A percentile compares a stretch with the other conserved stretches of the same genome.
These are phyloP conservation scores for Fusarium sp. DNA, from an alignment of 2,329 filamentous ascomycete species.

Conservation along the genomic window DNA sequence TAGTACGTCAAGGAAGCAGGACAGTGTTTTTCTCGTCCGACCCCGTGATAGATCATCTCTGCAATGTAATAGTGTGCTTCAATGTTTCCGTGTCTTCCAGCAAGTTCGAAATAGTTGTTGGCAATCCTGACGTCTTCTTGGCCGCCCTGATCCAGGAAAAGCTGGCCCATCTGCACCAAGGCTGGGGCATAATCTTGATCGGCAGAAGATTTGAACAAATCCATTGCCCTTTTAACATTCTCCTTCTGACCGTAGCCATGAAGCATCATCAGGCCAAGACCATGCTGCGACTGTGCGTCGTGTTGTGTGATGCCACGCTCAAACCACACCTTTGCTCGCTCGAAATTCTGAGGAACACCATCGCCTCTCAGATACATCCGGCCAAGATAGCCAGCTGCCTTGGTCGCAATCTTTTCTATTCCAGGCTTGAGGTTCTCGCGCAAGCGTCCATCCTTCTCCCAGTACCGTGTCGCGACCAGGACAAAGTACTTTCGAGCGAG, in stretches of 20 bases:
- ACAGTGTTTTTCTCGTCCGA: slow-evolving; percentile 85
- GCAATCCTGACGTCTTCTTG: slow-evolving; percentile 79
- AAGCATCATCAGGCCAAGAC: slow-evolving; percentile 85
- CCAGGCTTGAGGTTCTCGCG: slow-evolving; percentile 76
- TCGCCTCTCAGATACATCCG: slow-evolving; percentile 92
- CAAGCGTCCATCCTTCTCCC: slow-evolving; percentile 81
- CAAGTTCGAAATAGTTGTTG: slow-evolving; percentile 88
- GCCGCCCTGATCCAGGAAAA: slow-evolving; percentile 87
- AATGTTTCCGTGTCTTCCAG: slow-evolving; percentile 83
- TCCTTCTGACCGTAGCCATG: slow-evolving; percentile 79
- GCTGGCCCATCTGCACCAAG: slow-evolving; percentile 83
- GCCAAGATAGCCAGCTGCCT: slow-evolving; percentile 88
- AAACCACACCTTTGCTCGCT: slow-evolving; percentile 85
- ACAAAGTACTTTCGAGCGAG: slow-evolving; percentile 85
- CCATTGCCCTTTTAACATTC: slow-evolving; percentile 78
- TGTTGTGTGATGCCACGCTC: slow-evolving; percentile 80
- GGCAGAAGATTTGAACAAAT: slow-evolving; percentile 82
- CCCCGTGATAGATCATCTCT: slow-evolving; percentile 84
- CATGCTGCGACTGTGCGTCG: slow-evolving; percentile 87
- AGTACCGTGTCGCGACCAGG: slow-evolving; percentile 83
- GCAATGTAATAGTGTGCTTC: slow-evolving; percentile 94
- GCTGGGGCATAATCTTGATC: slow-evolving; percentile 85
- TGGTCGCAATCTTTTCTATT: slow-evolving; percentile 83
- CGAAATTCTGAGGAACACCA: slow-evolving; percentile 82
- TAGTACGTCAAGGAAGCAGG: slow-evolving; percentile 84